Evolutionary conservation across 1,284 basidiomycete genomes (phyloP).

Genomic region (Puccinia horiana): DNA sequence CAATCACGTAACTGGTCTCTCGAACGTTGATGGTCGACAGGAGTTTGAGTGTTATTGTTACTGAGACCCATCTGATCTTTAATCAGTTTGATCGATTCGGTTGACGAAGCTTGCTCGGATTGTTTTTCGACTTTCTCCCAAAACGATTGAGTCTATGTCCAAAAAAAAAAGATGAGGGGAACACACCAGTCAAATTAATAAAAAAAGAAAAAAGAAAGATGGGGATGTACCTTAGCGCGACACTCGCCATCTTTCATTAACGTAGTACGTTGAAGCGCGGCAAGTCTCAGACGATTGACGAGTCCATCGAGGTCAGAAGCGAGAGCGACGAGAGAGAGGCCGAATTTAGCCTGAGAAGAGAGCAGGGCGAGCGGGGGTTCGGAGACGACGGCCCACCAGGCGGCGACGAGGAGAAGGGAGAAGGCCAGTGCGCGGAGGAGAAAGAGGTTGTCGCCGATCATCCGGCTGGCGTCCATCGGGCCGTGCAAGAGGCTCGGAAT

Average conservation of each 20-base stretch:
- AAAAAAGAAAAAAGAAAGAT: neutral
- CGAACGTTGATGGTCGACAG: no score
- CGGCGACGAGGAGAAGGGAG: neutral
- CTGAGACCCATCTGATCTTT: slow-evolving; percentile 4
- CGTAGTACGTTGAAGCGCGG: slow-evolving; percentile 41
- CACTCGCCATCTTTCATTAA: slow-evolving; percentile 26
- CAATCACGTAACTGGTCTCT: slow-evolving; percentile 20
- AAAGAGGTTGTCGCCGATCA: slow-evolving; percentile 20
- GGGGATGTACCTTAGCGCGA: slow-evolving; percentile 3
- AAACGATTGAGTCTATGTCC: slow-evolving; percentile 4
- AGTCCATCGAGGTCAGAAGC: slow-evolving; percentile 23
- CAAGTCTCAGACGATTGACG: slow-evolving; percentile 32
- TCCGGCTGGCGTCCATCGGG: neutral
- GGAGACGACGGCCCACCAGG: slow-evolving; percentile 32
- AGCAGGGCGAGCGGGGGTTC: neutral
- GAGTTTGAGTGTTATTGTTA: no score
- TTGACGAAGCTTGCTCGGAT: neutral
- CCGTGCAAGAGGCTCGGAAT: slow-evolving; percentile 4
- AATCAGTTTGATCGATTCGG: neutral
- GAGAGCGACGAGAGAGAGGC: slow-evolving; percentile 16
- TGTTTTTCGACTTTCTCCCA: slow-evolving; percentile 28
- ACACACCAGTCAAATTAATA: neutral
- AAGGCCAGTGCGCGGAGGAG: slow-evolving; percentile 13
- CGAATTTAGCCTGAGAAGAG: slow-evolving; percentile 7
- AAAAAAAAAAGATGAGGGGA: neutral